Base-by-base conservation (phyloP, 768 basidiomycete genomes). In the Boletus edulis region DNA sequence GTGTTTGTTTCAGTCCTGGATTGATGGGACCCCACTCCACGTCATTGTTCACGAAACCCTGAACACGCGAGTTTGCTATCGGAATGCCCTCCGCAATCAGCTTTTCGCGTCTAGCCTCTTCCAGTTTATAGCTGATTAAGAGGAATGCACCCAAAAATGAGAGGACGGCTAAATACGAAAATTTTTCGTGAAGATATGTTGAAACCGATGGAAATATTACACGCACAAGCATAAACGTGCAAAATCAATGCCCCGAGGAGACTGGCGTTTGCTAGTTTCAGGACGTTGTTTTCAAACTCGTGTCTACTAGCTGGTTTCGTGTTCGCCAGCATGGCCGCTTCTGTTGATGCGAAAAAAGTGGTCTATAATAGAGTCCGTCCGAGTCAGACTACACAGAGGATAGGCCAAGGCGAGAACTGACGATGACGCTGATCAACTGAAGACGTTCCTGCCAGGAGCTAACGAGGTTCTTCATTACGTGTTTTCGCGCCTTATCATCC, bases 361-460 rank as follows among this genome's bases (percentile, higher is more conserved):
- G 83, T 82, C 83, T 85, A 53, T 13, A 35, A 11, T 31, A 9
- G 12, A 52, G 22, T 40, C 5, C 24, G 8, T 62, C 34, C 52
- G 34, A 54, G 8, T 62, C 34, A 52, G 34, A 54, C 22, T 18
- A 18, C 29, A 34, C 22, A 24, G 13, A 40, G 38, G 15, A 39
- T 3, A 43, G 10, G 6, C 29, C 17, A n/a, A 37, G 17, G 32
- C 1, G 6, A 51, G 27, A 35, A 71, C 81, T 62, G 40, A 83
- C 83, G 49, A 84, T 82, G 31, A 85, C 76, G 45, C 75, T 79
- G 66, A 85, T 83, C 11, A 85, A 69, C 66, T 84, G 82, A 44
- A 85, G 73, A 24, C 83, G 74, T 54, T 85, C 83, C 74, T 81
- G 78, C 84, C 84, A 85, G 3, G 81, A 80, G 60, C 77, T 76